Percentiles rank a stretch among this genome's conserved stretches.
These are phyloP conservation scores for Rhodotorula mucilaginosa DNA, from an alignment of 1,284 basidiomycete genomes.

Conservation along the genomic window DNA sequence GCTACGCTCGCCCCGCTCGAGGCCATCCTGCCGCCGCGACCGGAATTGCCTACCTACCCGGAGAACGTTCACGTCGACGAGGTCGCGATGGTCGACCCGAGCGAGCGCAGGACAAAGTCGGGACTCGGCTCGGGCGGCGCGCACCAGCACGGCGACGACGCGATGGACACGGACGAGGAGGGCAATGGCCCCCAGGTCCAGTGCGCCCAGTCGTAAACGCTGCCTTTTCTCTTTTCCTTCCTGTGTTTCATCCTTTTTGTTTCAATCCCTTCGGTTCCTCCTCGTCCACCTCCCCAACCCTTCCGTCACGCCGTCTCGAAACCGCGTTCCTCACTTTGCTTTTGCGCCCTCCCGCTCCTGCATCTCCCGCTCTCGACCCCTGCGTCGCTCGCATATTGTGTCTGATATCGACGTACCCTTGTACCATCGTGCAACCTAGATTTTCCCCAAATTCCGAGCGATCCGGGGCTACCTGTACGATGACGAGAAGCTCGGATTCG, in stretches of 20 bases:
- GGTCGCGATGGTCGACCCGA: constrained; percentile 79
- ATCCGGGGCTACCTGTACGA: too few species aligned
- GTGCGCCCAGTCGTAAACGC: constrained; percentile 49
- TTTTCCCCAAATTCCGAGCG: background rate
- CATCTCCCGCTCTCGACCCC: background rate
- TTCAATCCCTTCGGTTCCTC: background rate
- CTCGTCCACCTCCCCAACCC: background rate
- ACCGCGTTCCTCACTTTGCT: background rate
- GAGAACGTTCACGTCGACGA: constrained; percentile 68
- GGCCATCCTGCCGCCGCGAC: constrained; percentile 77
- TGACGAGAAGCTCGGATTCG: too few species aligned
- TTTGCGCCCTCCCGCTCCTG: background rate
- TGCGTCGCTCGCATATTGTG: constrained; percentile 1
- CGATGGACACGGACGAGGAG: constrained; percentile 44
- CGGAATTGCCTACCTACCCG: constrained; percentile 65
- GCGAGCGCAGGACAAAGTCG: constrained; percentile 53
- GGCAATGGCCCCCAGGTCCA: constrained; percentile 50
- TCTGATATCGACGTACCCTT: background rate
- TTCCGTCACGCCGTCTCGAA: background rate
- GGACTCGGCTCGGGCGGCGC: constrained; percentile 26
- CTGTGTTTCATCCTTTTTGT: background rate
- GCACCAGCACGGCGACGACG: constrained; percentile 24
- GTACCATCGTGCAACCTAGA: background rate
- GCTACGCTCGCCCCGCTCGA: constrained; percentile 74
- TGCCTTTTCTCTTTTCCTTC: background rate